These are phyloP conservation scores for Piedraia hortae DNA, from an alignment of 2,329 filamentous ascomycete species.

Conservation along the genomic window DNA sequence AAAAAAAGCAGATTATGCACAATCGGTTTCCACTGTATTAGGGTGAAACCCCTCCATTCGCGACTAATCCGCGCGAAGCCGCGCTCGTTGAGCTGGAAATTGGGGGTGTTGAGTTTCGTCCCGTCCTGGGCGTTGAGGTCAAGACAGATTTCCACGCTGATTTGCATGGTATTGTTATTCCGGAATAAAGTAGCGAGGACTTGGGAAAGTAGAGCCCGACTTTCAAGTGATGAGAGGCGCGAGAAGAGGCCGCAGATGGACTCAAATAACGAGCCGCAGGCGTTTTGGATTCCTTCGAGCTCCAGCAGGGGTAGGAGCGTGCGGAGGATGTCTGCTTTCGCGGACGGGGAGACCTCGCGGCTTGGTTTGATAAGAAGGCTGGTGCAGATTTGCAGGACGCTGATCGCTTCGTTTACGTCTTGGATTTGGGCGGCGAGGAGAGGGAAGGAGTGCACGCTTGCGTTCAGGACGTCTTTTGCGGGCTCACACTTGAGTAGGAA, in stretches of 20 bases:
- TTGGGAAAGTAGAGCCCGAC: constrained; percentile 43
- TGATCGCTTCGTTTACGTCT: constrained; percentile 39
- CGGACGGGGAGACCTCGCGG: constrained; percentile 51
- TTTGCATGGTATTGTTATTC: constrained; percentile 30
- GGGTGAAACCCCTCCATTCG: constrained; percentile 31
- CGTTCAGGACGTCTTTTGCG: constrained; percentile 49
- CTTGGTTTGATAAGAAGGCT: constrained; percentile 68
- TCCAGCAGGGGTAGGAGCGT: constrained; percentile 46
- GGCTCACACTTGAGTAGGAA: constrained; percentile 27
- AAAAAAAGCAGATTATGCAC: constrained; percentile 76
- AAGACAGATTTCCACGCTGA: constrained; percentile 41
- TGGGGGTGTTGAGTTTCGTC: constrained; percentile 53
- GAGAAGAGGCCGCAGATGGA: constrained; percentile 62
- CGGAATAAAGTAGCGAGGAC: constrained; percentile 45
- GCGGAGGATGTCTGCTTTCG: constrained; percentile 53
- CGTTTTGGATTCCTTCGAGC: constrained; percentile 34
- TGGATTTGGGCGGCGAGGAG: constrained; percentile 43
- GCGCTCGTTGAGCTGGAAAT: constrained; percentile 55
- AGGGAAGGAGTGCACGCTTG: constrained; percentile 55
- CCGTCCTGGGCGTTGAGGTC: constrained; percentile 47
- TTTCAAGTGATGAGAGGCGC: constrained; percentile 62
- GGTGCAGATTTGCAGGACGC: constrained; percentile 51
- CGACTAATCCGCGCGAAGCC: constrained; percentile 51
- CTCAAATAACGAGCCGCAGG: constrained; percentile 45
- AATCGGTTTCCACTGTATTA: constrained; percentile 62